phyloP scores from a whole-genome alignment of 2,329 filamentous ascomycete genomes.

The Ceratocystis smalleyi region DNA sequence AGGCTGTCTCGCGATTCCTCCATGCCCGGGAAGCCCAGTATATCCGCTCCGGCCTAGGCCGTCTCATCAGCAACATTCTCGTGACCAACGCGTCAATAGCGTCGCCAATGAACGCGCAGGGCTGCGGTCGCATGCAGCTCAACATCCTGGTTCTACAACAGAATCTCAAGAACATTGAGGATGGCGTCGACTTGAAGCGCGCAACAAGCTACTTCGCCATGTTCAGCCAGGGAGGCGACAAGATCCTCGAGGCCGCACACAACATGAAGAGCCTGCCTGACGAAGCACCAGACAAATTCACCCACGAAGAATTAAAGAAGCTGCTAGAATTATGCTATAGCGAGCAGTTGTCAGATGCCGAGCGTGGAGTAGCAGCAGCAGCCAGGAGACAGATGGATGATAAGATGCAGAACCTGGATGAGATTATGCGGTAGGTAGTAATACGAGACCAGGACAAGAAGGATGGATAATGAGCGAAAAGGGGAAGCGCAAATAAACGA shows the following conservation, averaged over 20 bases:
- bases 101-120: slow-evolving; percentile 68
- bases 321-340: slow-evolving; percentile 53
- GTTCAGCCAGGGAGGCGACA: slow-evolving; percentile 49
- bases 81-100: slow-evolving; percentile 56
- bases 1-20: slow-evolving; percentile 59
- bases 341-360: slow-evolving; percentile 48
- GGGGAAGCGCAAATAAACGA: neutral
- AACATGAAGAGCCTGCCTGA: slow-evolving; percentile 23
- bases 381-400: slow-evolving; percentile 57
- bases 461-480: neutral
- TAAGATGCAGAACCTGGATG: slow-evolving; percentile 52
- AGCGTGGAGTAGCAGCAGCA: slow-evolving; percentile 50
- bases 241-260: slow-evolving; percentile 47
- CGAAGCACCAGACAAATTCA: slow-evolving; percentile 33
- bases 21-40: slow-evolving; percentile 56
- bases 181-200: slow-evolving; percentile 46
- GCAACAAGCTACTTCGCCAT: slow-evolving; percentile 54
- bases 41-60: slow-evolving; percentile 59
- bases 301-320: slow-evolving; percentile 50
- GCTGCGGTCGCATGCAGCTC: slow-evolving; percentile 69
- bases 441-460: slow-evolving; percentile 21
- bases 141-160: slow-evolving; percentile 93
- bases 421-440: slow-evolving; percentile 51
- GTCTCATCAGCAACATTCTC: slow-evolving; percentile 65
- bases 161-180: slow-evolving; percentile 85